phyloP scores from a whole-genome alignment of 2,329 filamentous ascomycete genomes.

The Leptosphaerulina australis region DNA sequence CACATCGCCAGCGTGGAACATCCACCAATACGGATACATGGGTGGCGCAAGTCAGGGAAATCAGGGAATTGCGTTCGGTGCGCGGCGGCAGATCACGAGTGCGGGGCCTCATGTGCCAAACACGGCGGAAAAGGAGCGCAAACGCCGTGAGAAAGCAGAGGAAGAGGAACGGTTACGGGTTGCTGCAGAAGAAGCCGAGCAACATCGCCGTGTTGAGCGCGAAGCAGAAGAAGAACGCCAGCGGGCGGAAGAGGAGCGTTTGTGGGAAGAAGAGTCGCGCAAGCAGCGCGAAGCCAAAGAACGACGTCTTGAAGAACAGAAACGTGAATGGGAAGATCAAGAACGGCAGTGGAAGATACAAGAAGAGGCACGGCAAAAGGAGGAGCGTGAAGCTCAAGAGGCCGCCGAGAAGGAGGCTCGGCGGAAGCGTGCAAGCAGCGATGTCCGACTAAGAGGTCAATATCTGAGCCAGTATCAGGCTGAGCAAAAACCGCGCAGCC shows the following conservation, averaged over 20 bases:
- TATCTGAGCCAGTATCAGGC: conserved; percentile 86
- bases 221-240: conserved; percentile 68
- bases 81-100: conserved; percentile 88
- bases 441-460: conserved; percentile 77
- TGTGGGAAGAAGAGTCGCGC: conserved; percentile 70
- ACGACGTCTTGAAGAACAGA: conserved; percentile 68
- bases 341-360: conserved; percentile 77
- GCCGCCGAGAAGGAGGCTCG: conserved; percentile 70
- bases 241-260: conserved; percentile 66
- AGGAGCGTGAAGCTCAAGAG: conserved; percentile 75
- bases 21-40: conserved; percentile 96
- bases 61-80: conserved; percentile 90
- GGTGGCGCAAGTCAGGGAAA: conserved; percentile 96
- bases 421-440: conserved; percentile 64
- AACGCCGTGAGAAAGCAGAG: conserved; percentile 60
- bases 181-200: conserved; percentile 60
- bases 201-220: conserved; percentile 55
- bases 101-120: conserved; percentile 79
- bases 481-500: conserved; percentile 60
- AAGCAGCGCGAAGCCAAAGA: conserved; percentile 65
- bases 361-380: conserved; percentile 71
- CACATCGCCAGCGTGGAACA: conserved; percentile 95
- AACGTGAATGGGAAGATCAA: conserved; percentile 77
- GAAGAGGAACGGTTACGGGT: conserved; percentile 60
- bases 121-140: conserved; percentile 82